These are phyloP conservation scores for Beauveria scarabaeidicola DNA, from an alignment of 2,329 filamentous ascomycete species.

Conservation along the genomic window DNA sequence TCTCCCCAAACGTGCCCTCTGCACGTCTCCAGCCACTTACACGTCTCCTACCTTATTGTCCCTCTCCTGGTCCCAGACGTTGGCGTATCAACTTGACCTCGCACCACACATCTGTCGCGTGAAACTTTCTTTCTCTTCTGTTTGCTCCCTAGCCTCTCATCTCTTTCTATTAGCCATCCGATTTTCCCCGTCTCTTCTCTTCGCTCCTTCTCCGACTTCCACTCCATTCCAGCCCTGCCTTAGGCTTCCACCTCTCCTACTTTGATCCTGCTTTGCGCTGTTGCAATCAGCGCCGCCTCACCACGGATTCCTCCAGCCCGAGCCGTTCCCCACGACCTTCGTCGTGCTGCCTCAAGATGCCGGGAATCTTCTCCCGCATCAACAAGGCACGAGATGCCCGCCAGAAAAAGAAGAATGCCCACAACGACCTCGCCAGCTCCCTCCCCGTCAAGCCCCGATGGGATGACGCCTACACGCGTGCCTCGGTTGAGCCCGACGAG, in stretches of 20 bases:
- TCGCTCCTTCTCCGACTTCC: too few relatives aligned
- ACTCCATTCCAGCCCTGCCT: background rate
- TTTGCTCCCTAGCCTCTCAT: background rate
- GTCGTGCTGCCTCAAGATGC: conserved; percentile 33
- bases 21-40: conserved; percentile 10
- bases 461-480: conserved; percentile 82
- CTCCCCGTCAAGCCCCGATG: conserved; percentile 65
- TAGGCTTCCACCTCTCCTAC: background rate
- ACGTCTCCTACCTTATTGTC: background rate
- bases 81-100: conserved; percentile 1
- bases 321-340: background rate
- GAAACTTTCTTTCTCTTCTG: background rate
- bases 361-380: conserved; percentile 54
- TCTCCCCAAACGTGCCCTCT: background rate
- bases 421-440: conserved; percentile 40
- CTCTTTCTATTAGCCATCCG: background rate
- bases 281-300: background rate
- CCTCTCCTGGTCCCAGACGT: conserved; percentile 5
- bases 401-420: conserved; percentile 64
- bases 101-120: background rate
- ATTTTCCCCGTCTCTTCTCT: background rate
- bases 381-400: conserved; percentile 37
- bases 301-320: background rate
- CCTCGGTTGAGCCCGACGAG: conserved; percentile 77
- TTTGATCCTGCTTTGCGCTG: conserved; percentile 2